Base-by-base conservation (phyloP, 345 rosid genomes). In the Moricandia arvensis region DNA sequence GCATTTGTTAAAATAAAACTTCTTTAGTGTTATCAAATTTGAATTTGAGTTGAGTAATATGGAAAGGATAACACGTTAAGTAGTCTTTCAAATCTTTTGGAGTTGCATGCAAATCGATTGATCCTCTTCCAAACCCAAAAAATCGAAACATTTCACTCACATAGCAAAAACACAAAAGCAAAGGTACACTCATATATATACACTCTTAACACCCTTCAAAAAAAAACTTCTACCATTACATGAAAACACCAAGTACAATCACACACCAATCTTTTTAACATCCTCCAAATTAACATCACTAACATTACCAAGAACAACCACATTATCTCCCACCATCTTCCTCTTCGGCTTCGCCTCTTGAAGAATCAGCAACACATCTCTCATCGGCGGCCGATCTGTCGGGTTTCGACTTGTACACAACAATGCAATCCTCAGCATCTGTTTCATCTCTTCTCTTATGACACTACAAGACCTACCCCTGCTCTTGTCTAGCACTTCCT, bases 261-360 rank as follows among this genome's bases (percentile, higher is more conserved):
- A 71, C 63, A 72, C 70, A 10, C 67, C 79, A 54, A 86, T 57
- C 83, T 87, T 89, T 60, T 85, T 83, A 60, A 83, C 80, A 37
- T 33, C 55, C 30, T 71, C 83, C 38, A 80, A 75, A 64, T 47
- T 63, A 8, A 45, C 72, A 34, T 71, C 73, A 12, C 77, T 45
- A 72, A 43, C 64, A 68, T 67, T 57, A 51, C 57, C 76, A 5
- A 76, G 30, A 49, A 54, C 45, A 0, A 69, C 33, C 13, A 78
- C 75, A 10, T 59, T 47, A 73, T 75, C 79, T 5, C 82, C 88
- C 5, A 81, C 71, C 27, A 81, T 61, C 67, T 96, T 96, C 84
- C 99, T 81, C 82, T 89, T 86, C 2, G 99, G 99, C 82, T 88
- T 87, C 2, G 96, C 97, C 83, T 84, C 98, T 75, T 93, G 94